phyloP scores from a whole-genome alignment of 371 early-diverging fungal species.

The Sporodiniella umbellata region DNA sequence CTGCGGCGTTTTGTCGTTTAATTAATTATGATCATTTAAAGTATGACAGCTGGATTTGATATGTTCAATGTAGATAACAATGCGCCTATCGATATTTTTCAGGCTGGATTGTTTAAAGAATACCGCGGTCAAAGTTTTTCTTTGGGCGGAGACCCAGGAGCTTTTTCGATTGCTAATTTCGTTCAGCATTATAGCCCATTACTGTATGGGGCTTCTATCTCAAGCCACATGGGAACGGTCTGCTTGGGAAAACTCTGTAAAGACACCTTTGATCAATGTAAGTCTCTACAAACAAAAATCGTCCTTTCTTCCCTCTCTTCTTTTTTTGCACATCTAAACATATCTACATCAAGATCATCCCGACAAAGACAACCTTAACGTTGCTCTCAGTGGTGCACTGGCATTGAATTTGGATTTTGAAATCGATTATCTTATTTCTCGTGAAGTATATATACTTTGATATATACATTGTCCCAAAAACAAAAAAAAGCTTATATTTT shows the following conservation, averaged over 20 bases:
- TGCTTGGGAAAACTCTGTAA: constrained; percentile 5
- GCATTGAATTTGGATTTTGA: constrained; percentile 24
- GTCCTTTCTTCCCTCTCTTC: too few species aligned
- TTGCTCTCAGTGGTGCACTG: constrained; percentile 29
- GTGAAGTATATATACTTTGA: constrained; percentile 3
- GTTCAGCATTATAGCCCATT: constrained; percentile 23
- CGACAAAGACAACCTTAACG: constrained; percentile 25
- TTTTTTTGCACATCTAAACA: too few species aligned
- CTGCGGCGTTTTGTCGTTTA: too few species aligned
- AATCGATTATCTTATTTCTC: constrained; percentile 30
- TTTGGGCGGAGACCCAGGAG: constrained; percentile 29
- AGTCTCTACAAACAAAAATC: too few species aligned
- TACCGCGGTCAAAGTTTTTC: constrained; percentile 34
- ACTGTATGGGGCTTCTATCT: constrained; percentile 23
- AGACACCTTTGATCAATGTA: too few species aligned
- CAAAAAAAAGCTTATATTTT: too few species aligned
- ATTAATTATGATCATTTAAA: too few species aligned
- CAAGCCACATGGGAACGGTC: constrained; percentile 17
- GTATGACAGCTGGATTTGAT: constrained; percentile 27
- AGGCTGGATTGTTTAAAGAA: constrained; percentile 11
- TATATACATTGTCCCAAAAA: too few species aligned
- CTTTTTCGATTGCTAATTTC: constrained; percentile 25
- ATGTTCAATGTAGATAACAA: constrained; percentile 17
- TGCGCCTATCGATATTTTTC: constrained; percentile 6
- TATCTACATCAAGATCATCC: too few species aligned